phyloP scores from a whole-genome alignment of 495 filamentous ascomycete genomes.

The Neurospora discreta region DNA sequence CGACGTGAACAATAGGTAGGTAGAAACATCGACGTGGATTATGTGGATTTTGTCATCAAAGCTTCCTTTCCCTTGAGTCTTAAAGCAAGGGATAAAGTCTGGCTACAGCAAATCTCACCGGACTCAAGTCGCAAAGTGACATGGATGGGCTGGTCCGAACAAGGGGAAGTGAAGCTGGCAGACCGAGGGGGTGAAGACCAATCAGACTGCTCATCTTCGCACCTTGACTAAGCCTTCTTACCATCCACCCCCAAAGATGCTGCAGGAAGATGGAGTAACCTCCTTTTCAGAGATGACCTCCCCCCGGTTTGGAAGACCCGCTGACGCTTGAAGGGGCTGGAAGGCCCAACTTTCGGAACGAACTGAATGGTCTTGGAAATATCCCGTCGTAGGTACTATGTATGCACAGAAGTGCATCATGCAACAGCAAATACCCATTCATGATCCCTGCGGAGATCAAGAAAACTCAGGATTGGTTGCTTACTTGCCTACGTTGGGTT shows the following conservation, averaged over 20 bases:
- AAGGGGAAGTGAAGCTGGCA: background rate
- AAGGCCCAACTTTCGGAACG: background rate
- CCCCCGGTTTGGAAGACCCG: background rate
- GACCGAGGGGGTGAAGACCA: background rate
- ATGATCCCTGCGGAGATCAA: background rate
- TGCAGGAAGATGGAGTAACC: background rate
- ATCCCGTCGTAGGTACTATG: background rate
- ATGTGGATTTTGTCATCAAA: background rate
- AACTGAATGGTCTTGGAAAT: background rate
- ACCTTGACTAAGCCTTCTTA: background rate
- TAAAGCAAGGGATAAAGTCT: background rate
- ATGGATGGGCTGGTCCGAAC: background rate
- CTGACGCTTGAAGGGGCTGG: background rate
- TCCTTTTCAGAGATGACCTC: background rate
- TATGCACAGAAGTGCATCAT: background rate
- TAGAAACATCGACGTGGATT: background rate
- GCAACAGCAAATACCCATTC: background rate
- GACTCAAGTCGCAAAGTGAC: background rate
- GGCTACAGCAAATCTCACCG: background rate
- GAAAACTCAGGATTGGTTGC: background rate
- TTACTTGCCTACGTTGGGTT: background rate
- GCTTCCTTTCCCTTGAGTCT: background rate
- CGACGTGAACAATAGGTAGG: background rate
- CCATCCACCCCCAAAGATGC: background rate
- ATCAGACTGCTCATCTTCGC: background rate